Evolutionary conservation across 2,329 filamentous ascomycete species (phyloP).

Genomic region (Lachnellula arida): DNA sequence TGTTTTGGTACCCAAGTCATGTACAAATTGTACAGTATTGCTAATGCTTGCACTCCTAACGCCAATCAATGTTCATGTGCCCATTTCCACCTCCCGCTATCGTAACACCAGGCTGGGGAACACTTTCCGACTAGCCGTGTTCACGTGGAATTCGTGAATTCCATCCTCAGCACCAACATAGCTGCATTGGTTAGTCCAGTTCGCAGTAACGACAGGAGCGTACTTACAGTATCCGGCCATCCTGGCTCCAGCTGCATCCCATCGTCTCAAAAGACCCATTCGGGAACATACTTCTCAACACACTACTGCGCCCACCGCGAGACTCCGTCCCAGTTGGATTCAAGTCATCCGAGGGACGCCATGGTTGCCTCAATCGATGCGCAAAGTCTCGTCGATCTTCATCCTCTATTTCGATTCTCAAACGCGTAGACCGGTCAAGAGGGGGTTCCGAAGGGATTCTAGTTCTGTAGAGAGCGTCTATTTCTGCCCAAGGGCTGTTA

Average conservation of each 20-base stretch:
- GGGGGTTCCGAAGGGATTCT: constrained; percentile 30
- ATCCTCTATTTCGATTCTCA: constrained; percentile 27
- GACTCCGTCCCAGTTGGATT: constrained; percentile 18
- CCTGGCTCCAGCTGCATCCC: constrained; percentile 57
- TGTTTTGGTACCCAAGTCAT: no score
- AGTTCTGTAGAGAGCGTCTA: constrained; percentile 38
- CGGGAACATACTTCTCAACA: constrained; percentile 32
- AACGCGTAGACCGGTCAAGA: constrained; percentile 19
- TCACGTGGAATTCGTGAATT: constrained; percentile 69
- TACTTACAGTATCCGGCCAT: constrained; percentile 55
- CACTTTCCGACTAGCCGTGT: constrained; percentile 56
- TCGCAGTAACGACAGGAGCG: not conserved
- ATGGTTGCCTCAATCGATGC: constrained; percentile 25
- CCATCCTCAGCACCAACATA: constrained; percentile 65
- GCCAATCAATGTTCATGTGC: not conserved
- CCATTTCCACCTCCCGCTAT: constrained; percentile 27
- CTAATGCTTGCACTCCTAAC: not conserved
- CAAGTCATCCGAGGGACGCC: constrained; percentile 22
- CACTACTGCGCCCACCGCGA: constrained; percentile 28
- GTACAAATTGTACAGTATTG: no score
- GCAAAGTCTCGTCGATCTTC: constrained; percentile 31
- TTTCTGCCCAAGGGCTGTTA: constrained; percentile 37
- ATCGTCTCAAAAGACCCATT: constrained; percentile 53
- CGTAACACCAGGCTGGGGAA: constrained; percentile 52
- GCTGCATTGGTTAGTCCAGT: constrained; percentile 34